Evolutionary conservation across 495 filamentous ascomycete genomes (phyloP).

Genomic region (Astrocystis sublimbata): DNA sequence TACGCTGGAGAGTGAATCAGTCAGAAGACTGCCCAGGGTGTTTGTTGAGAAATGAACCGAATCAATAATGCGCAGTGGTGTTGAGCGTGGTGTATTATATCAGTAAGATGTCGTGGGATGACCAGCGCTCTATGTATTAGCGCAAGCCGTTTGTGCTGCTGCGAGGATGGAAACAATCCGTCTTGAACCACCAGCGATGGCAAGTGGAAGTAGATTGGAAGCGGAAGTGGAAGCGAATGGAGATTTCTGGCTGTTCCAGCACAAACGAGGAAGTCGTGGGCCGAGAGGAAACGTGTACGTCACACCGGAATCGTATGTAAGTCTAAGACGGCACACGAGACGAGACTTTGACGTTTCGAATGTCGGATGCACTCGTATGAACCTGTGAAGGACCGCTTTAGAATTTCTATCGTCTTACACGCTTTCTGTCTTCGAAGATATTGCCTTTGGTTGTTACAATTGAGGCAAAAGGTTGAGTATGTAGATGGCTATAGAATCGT

Average conservation of each 20-base stretch:
- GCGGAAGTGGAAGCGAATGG: no score
- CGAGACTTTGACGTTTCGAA: neutral
- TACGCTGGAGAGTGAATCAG: neutral
- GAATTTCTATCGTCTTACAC: no score
- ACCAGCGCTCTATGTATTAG: neutral
- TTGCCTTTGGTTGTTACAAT: neutral
- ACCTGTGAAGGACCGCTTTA: neutral
- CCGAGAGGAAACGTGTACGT: constrained; percentile 36
- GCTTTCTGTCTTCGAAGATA: neutral
- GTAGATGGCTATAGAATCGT: neutral
- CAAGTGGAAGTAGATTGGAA: neutral
- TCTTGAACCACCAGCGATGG: neutral
- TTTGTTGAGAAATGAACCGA: neutral
- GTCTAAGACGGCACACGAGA: no score
- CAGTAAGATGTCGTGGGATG: neutral
- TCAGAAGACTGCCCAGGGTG: no score
- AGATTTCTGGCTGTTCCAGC: neutral
- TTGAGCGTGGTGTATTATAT: neutral
- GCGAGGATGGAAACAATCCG: neutral
- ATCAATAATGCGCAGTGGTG: neutral
- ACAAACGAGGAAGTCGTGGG: constrained; percentile 31
- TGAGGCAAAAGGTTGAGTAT: neutral
- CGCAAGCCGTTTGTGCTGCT: neutral
- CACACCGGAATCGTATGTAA: constrained; percentile 34
- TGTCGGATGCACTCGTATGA: neutral